phyloP scores from a whole-genome alignment of 192 early-diverging fungal genomes.

The Gigaspora rosea region DNA sequence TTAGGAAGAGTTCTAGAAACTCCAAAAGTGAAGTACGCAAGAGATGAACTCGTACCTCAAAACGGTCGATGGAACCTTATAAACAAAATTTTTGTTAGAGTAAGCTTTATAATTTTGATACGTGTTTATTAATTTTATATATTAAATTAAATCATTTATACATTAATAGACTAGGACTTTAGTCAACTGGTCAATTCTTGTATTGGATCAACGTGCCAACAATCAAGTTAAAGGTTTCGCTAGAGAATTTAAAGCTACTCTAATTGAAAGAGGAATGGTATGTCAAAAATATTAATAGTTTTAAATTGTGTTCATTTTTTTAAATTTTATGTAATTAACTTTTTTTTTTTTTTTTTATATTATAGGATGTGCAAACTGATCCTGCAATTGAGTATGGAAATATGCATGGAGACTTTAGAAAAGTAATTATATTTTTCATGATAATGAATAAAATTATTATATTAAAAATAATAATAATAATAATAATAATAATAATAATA shows the following conservation, averaged over 20 bases:
- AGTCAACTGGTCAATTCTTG: slow-evolving; percentile 13
- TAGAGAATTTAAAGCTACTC: not conserved
- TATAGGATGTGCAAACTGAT: not conserved
- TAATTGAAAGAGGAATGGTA: slow-evolving; percentile 17
- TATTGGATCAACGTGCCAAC: not conserved
- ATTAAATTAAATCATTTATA: not conserved
- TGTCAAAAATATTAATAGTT: not conserved
- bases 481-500: not conserved
- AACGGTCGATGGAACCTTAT: not conserved
- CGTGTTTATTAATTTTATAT: not conserved
- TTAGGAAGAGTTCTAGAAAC: slow-evolving; percentile 4
- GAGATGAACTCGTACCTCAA: not conserved
- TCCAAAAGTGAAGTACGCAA: slow-evolving; percentile 7
- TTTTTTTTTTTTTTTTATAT: not conserved
- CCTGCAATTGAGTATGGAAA: not conserved
- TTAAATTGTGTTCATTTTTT: not conserved
- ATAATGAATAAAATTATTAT: not conserved
- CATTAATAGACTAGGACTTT: not conserved
- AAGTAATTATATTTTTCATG: not conserved
- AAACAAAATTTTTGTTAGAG: not conserved
- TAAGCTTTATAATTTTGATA: not conserved
- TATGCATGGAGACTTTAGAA: slow-evolving; percentile 6
- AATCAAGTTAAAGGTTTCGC: slow-evolving; percentile 3
- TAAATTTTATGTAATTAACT: not conserved
- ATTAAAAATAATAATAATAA: not conserved